Base-by-base conservation (phyloP, 805 yeast species). In the Phaffomyces opuntiae region DNA sequence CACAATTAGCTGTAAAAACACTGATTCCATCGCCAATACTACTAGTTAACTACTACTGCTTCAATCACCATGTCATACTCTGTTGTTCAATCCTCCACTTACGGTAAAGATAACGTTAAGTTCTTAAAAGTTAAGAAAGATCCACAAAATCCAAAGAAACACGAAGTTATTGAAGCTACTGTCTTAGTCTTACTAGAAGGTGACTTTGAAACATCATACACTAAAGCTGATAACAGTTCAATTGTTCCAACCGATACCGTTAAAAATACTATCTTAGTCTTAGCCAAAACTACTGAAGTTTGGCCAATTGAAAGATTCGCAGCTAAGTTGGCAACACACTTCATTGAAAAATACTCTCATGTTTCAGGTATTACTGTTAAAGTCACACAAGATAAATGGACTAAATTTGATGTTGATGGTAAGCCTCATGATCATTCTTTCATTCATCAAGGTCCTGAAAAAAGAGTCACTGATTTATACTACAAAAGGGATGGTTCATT, bases 171-270 rank as follows among this genome's bases (percentile, higher is more conserved):
- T 66, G 96, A 90, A 70, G 87, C 95, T 44, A 83, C 88, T 47
- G 95, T 86, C 46, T 73, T 75, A 52, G 82, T 82, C 26, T 70
- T 90, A 42, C 73, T 90, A 48, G 80, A 76, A 54, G 97, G 97
- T 51, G 77, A 74, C 46, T 81, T 90, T 58, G 96, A 85, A 51
- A 67, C 69, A 29, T 81, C 96, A 4, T 90, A 86, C 72, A 90
- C 96, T 42, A 60, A 82, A 48, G 96, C 96, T 35, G 95, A 90
- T 68, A 90, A 90, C 70, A 62, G 85, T 3, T 77, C 85, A n/a
- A 81, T 90, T 59, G 95, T 90, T 42, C 96, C 97, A 48, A 90
- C 97, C 9, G 96, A 89, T 66, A 87, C 96, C 1, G 89, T 88
- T 46, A 89, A 89, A 67, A 89, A 89, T 73, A 89, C 96, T 43